Evolutionary conservation across 2,329 filamentous ascomycete genomes (phyloP).

Genomic region (Colletotrichum costaricense): DNA sequence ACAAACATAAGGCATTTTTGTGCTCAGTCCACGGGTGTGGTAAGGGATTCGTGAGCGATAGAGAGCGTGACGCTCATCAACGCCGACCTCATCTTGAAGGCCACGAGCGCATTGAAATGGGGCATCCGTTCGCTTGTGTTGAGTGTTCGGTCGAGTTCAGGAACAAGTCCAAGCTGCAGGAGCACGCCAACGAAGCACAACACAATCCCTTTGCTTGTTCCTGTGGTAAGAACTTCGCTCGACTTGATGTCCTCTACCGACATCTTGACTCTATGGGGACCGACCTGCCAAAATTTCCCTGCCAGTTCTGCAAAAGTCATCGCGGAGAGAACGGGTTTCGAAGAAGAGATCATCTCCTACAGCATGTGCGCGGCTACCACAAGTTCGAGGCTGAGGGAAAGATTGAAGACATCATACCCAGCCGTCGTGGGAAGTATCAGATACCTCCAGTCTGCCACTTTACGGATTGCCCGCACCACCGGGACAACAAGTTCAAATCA

Average conservation of each 20-base stretch:
- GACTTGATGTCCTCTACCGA: constrained; percentile 41
- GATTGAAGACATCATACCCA: not conserved
- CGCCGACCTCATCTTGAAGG: not conserved
- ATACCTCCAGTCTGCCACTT: constrained; percentile 37
- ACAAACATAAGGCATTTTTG: not conserved
- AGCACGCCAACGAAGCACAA: constrained; percentile 24
- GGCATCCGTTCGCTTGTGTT: not conserved
- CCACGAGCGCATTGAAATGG: not conserved
- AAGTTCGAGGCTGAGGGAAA: constrained; percentile 41
- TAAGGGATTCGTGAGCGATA: no score
- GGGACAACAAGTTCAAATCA: constrained; percentile 25
- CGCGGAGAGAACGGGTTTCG: constrained; percentile 47
- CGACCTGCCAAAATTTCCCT: constrained; percentile 40
- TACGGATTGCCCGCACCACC: constrained; percentile 38
- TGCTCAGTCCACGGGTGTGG: rapidly evolving
- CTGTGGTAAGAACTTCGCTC: constrained; percentile 42
- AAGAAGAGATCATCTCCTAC: constrained; percentile 50
- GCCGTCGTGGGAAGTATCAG: not conserved
- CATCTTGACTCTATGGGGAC: constrained; percentile 39
- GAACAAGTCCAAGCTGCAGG: not conserved
- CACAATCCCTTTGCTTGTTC: constrained; percentile 38
- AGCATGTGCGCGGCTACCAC: constrained; percentile 51
- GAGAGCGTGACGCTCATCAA: not conserved
- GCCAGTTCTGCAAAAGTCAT: constrained; percentile 45
- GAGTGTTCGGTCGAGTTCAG: constrained; percentile 21